Conservation (phyloP, 1,139 yeast species). For the Saccharomyces hybrid region DNA sequence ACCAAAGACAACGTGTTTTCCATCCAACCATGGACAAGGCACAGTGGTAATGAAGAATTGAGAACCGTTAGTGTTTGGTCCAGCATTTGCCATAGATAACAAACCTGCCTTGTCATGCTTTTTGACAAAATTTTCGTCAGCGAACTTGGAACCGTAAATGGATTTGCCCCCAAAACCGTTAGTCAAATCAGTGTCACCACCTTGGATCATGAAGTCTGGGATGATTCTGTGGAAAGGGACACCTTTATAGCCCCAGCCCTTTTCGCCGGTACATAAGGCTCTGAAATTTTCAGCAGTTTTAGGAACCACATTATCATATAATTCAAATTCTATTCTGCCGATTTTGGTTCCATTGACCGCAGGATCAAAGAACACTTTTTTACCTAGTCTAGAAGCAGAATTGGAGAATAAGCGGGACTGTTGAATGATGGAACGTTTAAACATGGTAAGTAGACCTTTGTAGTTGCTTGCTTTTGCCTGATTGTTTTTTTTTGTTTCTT, state of each 20-base stretch:
- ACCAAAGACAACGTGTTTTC: constrained; percentile 93
- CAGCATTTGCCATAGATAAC: constrained; percentile 94
- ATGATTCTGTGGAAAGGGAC: constrained; percentile 91
- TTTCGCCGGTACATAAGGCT: constrained; percentile 51
- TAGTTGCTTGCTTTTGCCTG: not conserved
- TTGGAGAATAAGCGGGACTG: constrained; percentile 24
- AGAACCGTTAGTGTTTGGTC: constrained; percentile 92
- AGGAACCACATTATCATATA: constrained; percentile 86
- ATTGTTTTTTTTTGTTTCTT: not conserved
- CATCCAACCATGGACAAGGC: constrained; percentile 85
- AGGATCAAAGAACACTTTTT: constrained; percentile 77
- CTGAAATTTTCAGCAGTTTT: constrained; percentile 84
- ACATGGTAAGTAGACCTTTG: constrained; percentile 5
- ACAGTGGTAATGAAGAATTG: constrained; percentile 95
- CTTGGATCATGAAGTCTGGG: constrained; percentile 92
- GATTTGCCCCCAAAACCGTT: constrained; percentile 96
- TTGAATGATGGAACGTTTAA: constrained; percentile 6
- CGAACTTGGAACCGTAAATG: constrained; percentile 81
- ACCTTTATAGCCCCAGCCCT: constrained; percentile 65
- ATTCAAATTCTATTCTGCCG: constrained; percentile 68
- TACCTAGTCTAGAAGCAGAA: constrained; percentile 31
- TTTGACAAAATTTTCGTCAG: constrained; percentile 79
- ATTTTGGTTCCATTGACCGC: constrained; percentile 67
- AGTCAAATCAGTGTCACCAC: constrained; percentile 92
- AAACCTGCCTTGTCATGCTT: constrained; percentile 80